Base-by-base conservation (phyloP, 129 eudicot genomes). In the Flaveria ramosissima region DNA sequence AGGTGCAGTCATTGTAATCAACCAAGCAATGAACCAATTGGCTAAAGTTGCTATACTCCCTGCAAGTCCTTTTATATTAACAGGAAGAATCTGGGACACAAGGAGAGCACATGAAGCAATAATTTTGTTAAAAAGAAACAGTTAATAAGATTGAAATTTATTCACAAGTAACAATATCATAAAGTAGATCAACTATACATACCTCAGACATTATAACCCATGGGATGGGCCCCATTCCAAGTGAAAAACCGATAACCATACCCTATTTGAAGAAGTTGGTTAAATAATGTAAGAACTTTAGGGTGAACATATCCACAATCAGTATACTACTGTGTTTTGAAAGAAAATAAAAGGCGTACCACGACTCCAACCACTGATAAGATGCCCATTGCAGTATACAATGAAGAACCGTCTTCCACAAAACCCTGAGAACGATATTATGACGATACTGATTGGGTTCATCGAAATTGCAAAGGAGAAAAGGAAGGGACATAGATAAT, bases 191-290 rank as follows among this genome's bases (percentile, higher is more conserved):
- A 69, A 41, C 32, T 71, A 30, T 56, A 71, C 24, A 39, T 74
- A 82, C 98, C 98, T 94, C 98, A 3, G 98, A 93, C 98, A 93
- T 93, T 72, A 93, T 93, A 60, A 93, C 45, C 98, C 98, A 93
- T n/a, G 98, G 98, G 77, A 93, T 90, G 21, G 98, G 92, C 70
- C 98, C 98, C 92, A 93, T 87, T 80, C 98, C 98, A 71, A 93
- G 95, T 36, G 98, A 93, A 77, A 90, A 90, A 21, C 76, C 80
- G 61, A 90, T 81, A 15, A 93, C 83, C 98, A 93, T 93, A 43
- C 88, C 85, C 98, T 93, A 70, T 56, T 72, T 68, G 32, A 66
- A 68, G 69, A 79, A 41, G 39, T 75, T 23, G 59, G 60, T 65
- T 62, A 48, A 68, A 80, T 41, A 67, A 70, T 20, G 70, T 61